These are phyloP conservation scores for Ogataea hybrid DNA, from an alignment of 1,139 yeast species.

Conservation along the genomic window DNA sequence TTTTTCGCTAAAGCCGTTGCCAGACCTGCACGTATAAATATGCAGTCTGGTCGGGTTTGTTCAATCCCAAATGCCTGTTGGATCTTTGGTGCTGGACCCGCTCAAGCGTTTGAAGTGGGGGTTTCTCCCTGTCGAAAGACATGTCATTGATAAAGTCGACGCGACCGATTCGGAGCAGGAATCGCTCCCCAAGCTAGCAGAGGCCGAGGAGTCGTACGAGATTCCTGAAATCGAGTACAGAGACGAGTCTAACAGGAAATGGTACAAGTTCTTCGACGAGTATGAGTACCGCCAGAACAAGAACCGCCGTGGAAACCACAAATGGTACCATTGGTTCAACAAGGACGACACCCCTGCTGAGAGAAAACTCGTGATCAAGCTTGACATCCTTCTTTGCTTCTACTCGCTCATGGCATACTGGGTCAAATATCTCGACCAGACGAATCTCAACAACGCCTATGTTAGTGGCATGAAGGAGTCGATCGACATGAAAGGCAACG, in stretches of 20 bases:
- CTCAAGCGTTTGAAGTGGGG: constrained; percentile 1
- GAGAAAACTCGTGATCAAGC: constrained; percentile 51
- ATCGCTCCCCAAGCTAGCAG: not conserved
- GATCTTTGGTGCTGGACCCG: not conserved
- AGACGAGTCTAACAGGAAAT: constrained; percentile 38
- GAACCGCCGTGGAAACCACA: constrained; percentile 37
- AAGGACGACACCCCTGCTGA: constrained; percentile 48
- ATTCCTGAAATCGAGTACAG: constrained; percentile 30
- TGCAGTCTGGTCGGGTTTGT: not conserved
- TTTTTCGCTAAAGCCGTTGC: not conserved
- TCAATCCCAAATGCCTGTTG: not conserved
- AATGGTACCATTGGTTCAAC: constrained; percentile 67
- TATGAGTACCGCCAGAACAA: constrained; percentile 37
- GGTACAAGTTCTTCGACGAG: constrained; percentile 19
- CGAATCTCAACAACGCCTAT: constrained; percentile 53
- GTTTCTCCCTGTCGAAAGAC: not conserved
- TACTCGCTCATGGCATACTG: constrained; percentile 48
- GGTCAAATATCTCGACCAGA: constrained; percentile 42
- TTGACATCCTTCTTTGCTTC: constrained; percentile 58
- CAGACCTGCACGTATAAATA: not conserved
- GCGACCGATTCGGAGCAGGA: not conserved
- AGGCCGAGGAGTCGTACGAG: constrained; percentile 36
- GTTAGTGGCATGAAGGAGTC: constrained; percentile 63
- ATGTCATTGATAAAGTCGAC: not conserved
- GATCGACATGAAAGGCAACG: constrained; percentile 49